Evolutionary conservation across 805 yeast genomes (phyloP).

Genomic region (Lachancea kluyveri): DNA sequence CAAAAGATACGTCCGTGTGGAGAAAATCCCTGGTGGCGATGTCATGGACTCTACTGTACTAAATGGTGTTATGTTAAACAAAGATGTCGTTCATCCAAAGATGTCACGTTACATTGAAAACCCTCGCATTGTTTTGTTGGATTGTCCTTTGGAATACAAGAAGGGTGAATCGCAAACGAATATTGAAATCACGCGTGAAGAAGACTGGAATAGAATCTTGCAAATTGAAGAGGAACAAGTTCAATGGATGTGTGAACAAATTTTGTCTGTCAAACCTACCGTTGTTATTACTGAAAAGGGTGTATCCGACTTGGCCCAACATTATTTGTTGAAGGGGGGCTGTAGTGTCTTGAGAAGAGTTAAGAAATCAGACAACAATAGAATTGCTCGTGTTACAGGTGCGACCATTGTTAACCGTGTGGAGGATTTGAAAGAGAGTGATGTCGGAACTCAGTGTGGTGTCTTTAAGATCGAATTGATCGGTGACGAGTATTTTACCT

Average conservation of each 20-base stretch:
- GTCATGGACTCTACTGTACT: conserved; percentile 82
- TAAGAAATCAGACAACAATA: conserved; percentile 89
- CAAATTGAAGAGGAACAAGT: conserved; percentile 98
- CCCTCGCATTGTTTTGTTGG: conserved; percentile 84
- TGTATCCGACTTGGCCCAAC: conserved; percentile 96
- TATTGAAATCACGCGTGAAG: conserved; percentile 92
- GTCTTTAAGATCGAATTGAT: conserved; percentile 87
- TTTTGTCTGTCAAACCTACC: conserved; percentile 82
- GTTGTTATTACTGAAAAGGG: conserved; percentile 97
- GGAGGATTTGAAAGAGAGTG: conserved; percentile 88
- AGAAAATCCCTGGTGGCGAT: conserved; percentile 97
- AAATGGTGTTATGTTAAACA: conserved; percentile 88
- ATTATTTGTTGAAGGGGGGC: conserved; percentile 87
- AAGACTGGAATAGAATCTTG: conserved; percentile 91
- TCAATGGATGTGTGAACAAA: conserved; percentile 74
- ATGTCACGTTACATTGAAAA: conserved; percentile 87
- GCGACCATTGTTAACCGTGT: conserved; percentile 95
- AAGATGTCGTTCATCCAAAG: conserved; percentile 98
- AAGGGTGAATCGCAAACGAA: conserved; percentile 99
- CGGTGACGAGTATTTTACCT: conserved; percentile 96
- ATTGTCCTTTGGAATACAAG: conserved; percentile 96
- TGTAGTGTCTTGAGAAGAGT: conserved; percentile 91
- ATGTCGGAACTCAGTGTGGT: conserved; percentile 86
- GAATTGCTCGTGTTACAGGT: conserved; percentile 95
- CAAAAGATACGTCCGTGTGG: conserved; percentile 88